Evolutionary conservation across 1,139 yeast genomes (phyloP), one percentile per base, ranked within the genome.

Genomic region (Barnettozyma hawaiiensis): DNA sequence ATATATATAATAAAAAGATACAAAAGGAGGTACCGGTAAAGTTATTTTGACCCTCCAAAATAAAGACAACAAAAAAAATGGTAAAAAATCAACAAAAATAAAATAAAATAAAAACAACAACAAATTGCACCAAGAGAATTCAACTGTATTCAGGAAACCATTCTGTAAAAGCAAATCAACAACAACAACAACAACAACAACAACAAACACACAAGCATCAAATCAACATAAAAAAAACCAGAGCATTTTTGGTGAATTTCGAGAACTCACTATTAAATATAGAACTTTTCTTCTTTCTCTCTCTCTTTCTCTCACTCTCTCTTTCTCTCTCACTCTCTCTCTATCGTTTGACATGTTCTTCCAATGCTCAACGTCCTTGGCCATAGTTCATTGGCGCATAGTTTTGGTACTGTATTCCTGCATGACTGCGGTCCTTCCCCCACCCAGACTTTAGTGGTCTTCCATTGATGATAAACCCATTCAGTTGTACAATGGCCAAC

Each of bases 371-470:
- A 32, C 37, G 48, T 9, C 54, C 53, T 47, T 56, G 63, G 15
- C 61, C 62, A 49, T 63, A 65, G 56, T 59, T 57, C 20, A 62
- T 58, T 37, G 67, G 56, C 5, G 60, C 61, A 46, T 56, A 66
- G 50, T 59, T 61, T 45, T 65, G 69, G 49, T 61, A 67, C 40
- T 62, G 76, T 38, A 63, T 16, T 18, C 35, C 35, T 4, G 21
- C 51, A 44, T 24, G 59, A 71, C 27, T 26, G 54, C 78, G 69
- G 52, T 75, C 83, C 59, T 78, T 84, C 40, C 95, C 96, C 96
- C 96, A 87, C 26, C 95, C 94, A 56, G 90, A 80, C 60, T 81
- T 82, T 59, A 87, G 66, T 26, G 85, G 82, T 60, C 95, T 74
- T 20, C 95, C 95, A 59, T 83, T 81, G 50, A 87, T 67, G 45